Percentiles rank a stretch among this genome's conserved stretches.
These are phyloP conservation scores for Madurella mycetomatis DNA, from an alignment of 2,329 filamentous ascomycete species.

Conservation along the genomic window DNA sequence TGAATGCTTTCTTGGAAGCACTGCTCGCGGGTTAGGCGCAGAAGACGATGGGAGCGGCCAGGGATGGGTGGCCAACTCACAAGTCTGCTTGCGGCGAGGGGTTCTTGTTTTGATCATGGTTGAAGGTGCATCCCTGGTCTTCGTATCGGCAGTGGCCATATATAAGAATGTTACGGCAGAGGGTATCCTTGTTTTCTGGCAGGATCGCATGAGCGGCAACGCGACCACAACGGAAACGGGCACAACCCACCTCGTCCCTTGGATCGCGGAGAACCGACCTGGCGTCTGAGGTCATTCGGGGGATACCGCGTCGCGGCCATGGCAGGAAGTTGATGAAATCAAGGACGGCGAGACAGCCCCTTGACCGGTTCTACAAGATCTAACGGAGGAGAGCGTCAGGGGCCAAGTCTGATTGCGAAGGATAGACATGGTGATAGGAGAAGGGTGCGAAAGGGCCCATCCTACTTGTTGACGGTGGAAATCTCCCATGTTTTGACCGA, in stretches of 20 bases:
- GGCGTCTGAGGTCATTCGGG: constrained; percentile 45
- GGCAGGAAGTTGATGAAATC: constrained; percentile 26
- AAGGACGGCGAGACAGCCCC: constrained; percentile 28
- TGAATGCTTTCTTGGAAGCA: constrained; percentile 70
- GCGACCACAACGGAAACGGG: not conserved
- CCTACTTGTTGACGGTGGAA: constrained; percentile 42
- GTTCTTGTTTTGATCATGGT: constrained; percentile 71
- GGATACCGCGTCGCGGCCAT: constrained; percentile 47
- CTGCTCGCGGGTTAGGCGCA: constrained; percentile 28
- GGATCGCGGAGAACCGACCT: constrained; percentile 53
- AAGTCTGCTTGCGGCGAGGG: constrained; percentile 44
- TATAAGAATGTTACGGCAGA: constrained; percentile 88
- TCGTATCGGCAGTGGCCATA: constrained; percentile 92
- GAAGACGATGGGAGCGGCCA: not conserved
- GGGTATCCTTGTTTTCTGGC: constrained; percentile 77
- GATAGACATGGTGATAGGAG: constrained; percentile 1
- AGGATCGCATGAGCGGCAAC: constrained; percentile 15
- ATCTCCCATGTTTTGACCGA: constrained; percentile 47
- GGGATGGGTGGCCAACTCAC: constrained; percentile 36
- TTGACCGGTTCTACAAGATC: constrained; percentile 42
- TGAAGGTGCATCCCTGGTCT: constrained; percentile 86
- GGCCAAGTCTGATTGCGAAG: constrained; percentile 1
- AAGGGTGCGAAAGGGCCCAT: not conserved
- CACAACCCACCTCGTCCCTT: constrained; percentile 42
- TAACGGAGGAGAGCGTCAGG: constrained; percentile 27